phyloP scores from a whole-genome alignment of 306 rosid species.

The Prosopis cineraria region DNA sequence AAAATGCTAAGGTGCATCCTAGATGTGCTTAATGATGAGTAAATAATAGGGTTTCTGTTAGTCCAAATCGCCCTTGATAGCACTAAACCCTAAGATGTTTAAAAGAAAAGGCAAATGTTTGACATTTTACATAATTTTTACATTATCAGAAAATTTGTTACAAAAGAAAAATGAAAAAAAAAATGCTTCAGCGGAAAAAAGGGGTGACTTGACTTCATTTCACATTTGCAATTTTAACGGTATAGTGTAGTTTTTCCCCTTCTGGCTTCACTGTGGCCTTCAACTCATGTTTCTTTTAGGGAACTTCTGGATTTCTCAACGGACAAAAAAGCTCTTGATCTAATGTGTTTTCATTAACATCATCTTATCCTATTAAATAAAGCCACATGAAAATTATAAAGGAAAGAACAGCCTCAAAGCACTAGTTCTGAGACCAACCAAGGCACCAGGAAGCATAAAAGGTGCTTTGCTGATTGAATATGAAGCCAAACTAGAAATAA shows the following conservation, averaged over 20 bases:
- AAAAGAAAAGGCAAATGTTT: not conserved
- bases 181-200: slow-evolving; percentile 8
- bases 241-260: not conserved
- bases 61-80: not conserved
- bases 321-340: not conserved
- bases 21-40: not conserved
- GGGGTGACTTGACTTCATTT: not conserved
- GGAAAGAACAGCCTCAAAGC: not conserved
- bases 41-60: not conserved
- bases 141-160: not conserved
- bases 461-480: not conserved
- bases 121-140: not conserved
- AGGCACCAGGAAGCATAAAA: not conserved
- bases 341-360: not conserved
- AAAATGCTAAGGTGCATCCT: not conserved
- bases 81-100: not conserved
- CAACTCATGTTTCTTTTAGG: not conserved
- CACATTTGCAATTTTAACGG: not conserved
- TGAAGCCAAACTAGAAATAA: not conserved
- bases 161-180: not conserved
- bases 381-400: not conserved
- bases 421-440: not conserved
- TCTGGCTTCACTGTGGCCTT: not conserved
- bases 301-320: not conserved
- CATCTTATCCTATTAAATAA: not conserved